A percentile compares a stretch with the other conserved stretches of the same genome.
Evolutionary conservation across 345 rosid species (phyloP).

Genomic region (Noccaea caerulescens): DNA sequence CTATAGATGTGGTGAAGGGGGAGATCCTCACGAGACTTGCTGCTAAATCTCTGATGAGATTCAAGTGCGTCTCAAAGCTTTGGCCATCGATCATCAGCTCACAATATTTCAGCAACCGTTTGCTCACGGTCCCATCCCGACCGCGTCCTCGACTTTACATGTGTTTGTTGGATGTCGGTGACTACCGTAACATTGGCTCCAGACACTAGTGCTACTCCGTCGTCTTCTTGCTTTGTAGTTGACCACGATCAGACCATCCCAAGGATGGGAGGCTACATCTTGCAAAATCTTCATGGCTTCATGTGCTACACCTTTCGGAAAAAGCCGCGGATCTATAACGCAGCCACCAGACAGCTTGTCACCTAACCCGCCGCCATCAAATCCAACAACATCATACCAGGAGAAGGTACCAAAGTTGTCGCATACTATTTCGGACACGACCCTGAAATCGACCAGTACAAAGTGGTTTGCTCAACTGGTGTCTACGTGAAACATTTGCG

Average conservation of each 20-base stretch:
- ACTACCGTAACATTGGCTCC: not conserved
- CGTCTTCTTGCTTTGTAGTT: not conserved
- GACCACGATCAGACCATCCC: not conserved
- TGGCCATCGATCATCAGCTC: conserved; percentile 4
- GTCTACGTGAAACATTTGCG: too few species aligned
- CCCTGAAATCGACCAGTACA: too few species aligned
- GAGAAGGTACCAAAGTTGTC: too few species aligned
- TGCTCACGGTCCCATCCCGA: not conserved
- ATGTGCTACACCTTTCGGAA: not conserved
- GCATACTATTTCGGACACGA: too few species aligned
- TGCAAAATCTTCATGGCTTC: not conserved
- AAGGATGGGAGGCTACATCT: not conserved
- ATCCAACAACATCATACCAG: too few species aligned
- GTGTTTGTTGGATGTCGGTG: not conserved
- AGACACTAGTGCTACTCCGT: not conserved
- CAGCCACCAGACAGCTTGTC: not conserved
- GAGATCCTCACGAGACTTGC: not conserved
- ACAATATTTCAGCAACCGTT: not conserved
- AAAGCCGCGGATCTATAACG: not conserved
- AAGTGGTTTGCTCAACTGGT: too few species aligned
- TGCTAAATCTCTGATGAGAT: not conserved
- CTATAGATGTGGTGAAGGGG: not conserved
- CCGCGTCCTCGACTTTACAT: not conserved
- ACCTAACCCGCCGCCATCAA: not conserved
- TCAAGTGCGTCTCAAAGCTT: conserved; percentile 14